These are phyloP conservation scores for Phialocephala sp. DNA, from an alignment of 2,329 filamentous ascomycete species.

Conservation along the genomic window DNA sequence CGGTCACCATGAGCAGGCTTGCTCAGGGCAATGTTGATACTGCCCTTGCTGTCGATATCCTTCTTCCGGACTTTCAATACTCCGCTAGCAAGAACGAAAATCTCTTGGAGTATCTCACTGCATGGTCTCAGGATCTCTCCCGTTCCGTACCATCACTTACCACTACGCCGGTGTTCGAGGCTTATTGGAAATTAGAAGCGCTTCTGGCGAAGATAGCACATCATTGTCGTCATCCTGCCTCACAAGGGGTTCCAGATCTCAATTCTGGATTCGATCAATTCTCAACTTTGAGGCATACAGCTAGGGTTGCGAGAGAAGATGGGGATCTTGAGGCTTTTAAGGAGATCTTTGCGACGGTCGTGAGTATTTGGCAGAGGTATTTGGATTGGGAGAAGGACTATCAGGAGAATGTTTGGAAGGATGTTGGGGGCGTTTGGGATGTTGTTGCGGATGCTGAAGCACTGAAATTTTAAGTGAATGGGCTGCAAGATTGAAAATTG, in stretches of 20 bases:
- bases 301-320: conserved; percentile 3
- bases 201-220: neutral
- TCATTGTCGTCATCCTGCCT: neutral
- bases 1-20: neutral
- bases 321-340: neutral
- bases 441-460: neutral
- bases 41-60: neutral
- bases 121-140: neutral
- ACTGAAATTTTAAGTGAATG: neutral
- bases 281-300: neutral
- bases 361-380: neutral
- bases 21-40: neutral
- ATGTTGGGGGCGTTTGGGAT: neutral
- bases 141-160: neutral
- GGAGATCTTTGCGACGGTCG: neutral
- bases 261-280: neutral
- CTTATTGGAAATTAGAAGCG: conserved; percentile 12
- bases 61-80: neutral
- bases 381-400: conserved; percentile 1
- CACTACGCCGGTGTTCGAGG: neutral
- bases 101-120: neutral
- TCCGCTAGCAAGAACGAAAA: neutral
- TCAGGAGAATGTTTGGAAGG: neutral
- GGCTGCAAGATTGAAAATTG: too few species aligned
- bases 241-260: neutral